Conservation (phyloP, 2,329 filamentous ascomycete species). For the Colletotrichum simmondsii region DNA sequence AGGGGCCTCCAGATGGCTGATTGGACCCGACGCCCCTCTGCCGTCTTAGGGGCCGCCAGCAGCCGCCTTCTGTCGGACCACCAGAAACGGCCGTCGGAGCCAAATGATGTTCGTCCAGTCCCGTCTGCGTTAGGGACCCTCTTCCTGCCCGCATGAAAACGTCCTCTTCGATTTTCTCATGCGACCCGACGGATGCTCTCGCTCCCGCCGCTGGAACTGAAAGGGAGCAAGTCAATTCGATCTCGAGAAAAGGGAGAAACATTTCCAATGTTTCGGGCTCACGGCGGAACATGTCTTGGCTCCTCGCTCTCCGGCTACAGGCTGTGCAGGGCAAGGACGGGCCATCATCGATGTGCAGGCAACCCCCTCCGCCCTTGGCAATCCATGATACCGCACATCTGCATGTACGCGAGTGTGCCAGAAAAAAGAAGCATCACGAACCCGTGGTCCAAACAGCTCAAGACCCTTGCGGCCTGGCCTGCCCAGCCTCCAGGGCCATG, state of each 20-base stretch:
- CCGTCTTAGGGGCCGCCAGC: slow-evolving; percentile 26
- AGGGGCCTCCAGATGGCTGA: slow-evolving; percentile 23
- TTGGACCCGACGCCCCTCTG: slow-evolving; percentile 27
- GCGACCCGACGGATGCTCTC: slow-evolving; percentile 25
- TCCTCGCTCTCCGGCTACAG: slow-evolving; percentile 9
- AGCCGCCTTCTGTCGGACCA: slow-evolving; percentile 32
- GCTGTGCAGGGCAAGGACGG: slow-evolving; percentile 11
- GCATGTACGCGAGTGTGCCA: slow-evolving; percentile 13
- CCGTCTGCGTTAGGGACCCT: slow-evolving; percentile 16
- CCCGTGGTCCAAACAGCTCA: slow-evolving; percentile 22
- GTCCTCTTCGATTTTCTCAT: slow-evolving; percentile 10
- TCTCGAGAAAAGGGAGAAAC: neutral
- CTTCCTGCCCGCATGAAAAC: slow-evolving; percentile 32
- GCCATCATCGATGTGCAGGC: neutral
- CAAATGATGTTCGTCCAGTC: slow-evolving; percentile 19
- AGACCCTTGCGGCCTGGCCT: slow-evolving; percentile 1
- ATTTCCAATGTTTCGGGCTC: slow-evolving; percentile 3
- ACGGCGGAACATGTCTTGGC: slow-evolving; percentile 17
- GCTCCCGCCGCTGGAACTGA: slow-evolving; percentile 22
- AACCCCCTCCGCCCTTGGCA: slow-evolving; percentile 23
- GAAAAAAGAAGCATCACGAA: slow-evolving; percentile 23
- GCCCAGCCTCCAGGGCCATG: slow-evolving; percentile 2
- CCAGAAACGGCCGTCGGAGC: slow-evolving; percentile 34
- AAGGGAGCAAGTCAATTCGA: slow-evolving; percentile 16
- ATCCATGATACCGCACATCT: neutral